Base-by-base conservation (phyloP, 1,139 yeast species). In the Kurtzmaniella quercitrusa region DNA sequence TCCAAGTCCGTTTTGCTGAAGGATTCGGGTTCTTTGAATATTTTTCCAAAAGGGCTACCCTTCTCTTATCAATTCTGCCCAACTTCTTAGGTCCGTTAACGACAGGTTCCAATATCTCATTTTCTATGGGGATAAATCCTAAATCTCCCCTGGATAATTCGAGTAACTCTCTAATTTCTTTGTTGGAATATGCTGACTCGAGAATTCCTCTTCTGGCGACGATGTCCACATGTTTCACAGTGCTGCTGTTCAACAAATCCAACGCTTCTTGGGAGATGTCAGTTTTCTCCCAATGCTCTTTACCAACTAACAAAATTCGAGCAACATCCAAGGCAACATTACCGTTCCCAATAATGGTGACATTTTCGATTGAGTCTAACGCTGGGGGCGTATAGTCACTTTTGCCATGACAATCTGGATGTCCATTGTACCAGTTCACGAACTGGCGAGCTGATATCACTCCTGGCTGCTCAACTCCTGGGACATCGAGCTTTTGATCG, bases 351-450 rank as follows among this genome's bases (percentile, higher is more conserved):
- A 93, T 76, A 38, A 93, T 82, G 1, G 85, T 80, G 1, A 90
- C 96, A 39, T 76, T 70, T 48, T 77, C 75, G 1, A 84, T 81
- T 36, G 75, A 66, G 10, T 75, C 79, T 53, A 93, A 68, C 2
- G 77, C 79, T 1, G 87, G 83, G 3, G 72, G 68, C 10, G 45
- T 44, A 44, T 63, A 66, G 15, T 37, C 27, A 33, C 66, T 65
- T 41, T 58, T 56, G 36, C 57, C 62, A 46, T 63, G 72, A 46
- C 53, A 60, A 40, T 79, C 82, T 0, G 96, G 96, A 52, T 84
- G 85, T 0, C 96, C 95, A 56, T 93, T 94, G 62, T 93, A 93
- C 98, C 98, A 93, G 42, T 89, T 93, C 19, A 93, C 98, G 68
- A 93, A 87, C 49, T 83, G 79, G 38, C 95, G 76, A 0, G 98